Base-by-base conservation (phyloP, 129 eudicot species). In the Arctium lappa region DNA sequence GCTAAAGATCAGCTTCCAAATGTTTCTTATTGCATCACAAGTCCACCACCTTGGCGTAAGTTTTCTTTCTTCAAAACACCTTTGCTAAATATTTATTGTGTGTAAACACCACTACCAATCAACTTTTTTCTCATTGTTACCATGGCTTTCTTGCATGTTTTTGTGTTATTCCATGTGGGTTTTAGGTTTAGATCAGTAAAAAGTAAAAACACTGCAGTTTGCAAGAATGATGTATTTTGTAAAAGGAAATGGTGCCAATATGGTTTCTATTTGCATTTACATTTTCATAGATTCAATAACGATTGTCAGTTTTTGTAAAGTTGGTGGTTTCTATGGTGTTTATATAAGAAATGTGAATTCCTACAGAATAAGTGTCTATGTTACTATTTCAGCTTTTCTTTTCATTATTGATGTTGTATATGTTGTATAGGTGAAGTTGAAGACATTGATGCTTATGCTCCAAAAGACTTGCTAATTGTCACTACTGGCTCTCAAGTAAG, bases 41-140 rank as follows among this genome's bases (percentile, higher is more conserved):
- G 97, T 53, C 97, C 97, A 70, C 97, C 97, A 73, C 97, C 97
- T 11, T 93, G 97, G 97, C 97, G 95, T 93, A 36, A 82, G 88
- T 86, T 12, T 66, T 53, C n/a, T 30, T 69, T 38, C 79, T 56
- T 74, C 39, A n/a, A 65, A 53, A 53, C 65, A 50, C 16, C 10
- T 27, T 73, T 31, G 56, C 29, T 7, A 37, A 2, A 15, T 82
- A 27, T 82, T 50, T 30, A 65, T 27, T 40, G 50, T 30, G 62
- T 44, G 71, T 80, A 40, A 32, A 13, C 8, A 77, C 75, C 32
- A 8, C 9, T 40, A 9, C 46, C 9, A 40, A 40, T 40, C 9
- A 18, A 53, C 60, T n/a, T 62, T 79, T 38, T n/a, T n/a, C 78
- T 73, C 46, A 42, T 68, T 44, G 40, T 44, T 48, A 37, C 39